Percentiles rank a stretch among this genome's conserved stretches.
These are phyloP conservation scores for Penicillium longicatenatum DNA, from an alignment of 495 filamentous ascomycete species.

Conservation along the genomic window DNA sequence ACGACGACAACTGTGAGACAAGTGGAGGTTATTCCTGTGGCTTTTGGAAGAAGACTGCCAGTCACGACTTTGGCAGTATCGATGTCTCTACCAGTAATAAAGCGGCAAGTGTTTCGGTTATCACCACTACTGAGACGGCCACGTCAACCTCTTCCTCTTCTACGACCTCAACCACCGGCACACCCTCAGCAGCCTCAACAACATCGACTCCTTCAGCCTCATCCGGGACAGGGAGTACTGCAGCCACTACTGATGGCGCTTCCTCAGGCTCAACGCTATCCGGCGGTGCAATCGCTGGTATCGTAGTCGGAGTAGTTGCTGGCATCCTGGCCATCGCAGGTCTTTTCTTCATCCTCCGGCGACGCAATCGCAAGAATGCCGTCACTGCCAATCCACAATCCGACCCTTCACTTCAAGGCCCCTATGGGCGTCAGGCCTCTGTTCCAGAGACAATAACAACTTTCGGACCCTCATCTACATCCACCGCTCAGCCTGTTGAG, in stretches of 20 bases:
- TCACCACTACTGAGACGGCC: background rate
- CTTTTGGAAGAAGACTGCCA: constrained; percentile 17
- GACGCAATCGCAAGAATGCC: constrained; percentile 8
- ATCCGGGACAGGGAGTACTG: background rate
- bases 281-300: constrained; percentile 19
- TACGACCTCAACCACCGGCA: background rate
- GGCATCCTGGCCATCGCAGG: constrained; percentile 7
- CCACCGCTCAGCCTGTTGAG: background rate
- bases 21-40: constrained; percentile 13
- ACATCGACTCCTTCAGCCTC: background rate
- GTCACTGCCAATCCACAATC: background rate
- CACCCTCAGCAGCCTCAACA: background rate
- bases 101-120: background rate
- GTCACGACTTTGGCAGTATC: constrained; percentile 7
- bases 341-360: background rate
- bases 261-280: constrained; percentile 1
- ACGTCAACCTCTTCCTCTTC: background rate
- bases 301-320: constrained; percentile 18
- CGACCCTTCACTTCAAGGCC: background rate
- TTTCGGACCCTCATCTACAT: background rate
- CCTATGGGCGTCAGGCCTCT: background rate
- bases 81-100: constrained; percentile 10
- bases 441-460: background rate
- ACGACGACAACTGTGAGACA: constrained; percentile 13
- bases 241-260: background rate